phyloP scores from a whole-genome alignment of 164 flowering plant genomes.

The Umbellularia californica region DNA sequence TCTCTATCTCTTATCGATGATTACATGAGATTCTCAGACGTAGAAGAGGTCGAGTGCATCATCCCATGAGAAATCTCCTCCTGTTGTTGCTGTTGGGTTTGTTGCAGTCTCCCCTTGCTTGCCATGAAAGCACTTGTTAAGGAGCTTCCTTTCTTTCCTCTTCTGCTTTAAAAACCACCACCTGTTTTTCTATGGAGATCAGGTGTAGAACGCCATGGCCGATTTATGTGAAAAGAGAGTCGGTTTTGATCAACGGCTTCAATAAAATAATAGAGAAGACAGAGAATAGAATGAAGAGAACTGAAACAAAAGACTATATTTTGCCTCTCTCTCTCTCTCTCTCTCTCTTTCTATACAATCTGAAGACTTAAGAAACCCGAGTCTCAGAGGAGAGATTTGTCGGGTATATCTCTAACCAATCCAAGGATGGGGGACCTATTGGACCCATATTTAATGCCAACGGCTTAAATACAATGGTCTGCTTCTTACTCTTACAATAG shows the following conservation, averaged over 20 bases:
- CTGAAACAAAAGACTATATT: constrained; percentile 37
- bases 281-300: constrained; percentile 11
- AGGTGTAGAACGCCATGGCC: constrained; percentile 13
- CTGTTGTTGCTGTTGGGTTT: constrained; percentile 17
- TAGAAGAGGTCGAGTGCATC: constrained; percentile 49
- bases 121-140: constrained; percentile 34
- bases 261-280: constrained; percentile 1
- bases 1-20: background rate
- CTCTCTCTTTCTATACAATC: constrained; percentile 16
- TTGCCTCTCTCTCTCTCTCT: constrained; percentile 8
- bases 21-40: constrained; percentile 63
- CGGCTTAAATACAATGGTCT: too few relatives aligned
- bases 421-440: background rate
- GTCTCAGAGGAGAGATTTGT: background rate
- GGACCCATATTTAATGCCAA: too few relatives aligned
- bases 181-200: constrained; percentile 18
- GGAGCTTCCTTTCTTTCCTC: background rate
- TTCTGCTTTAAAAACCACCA: constrained; percentile 24
- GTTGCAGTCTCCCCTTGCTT: constrained; percentile 21
- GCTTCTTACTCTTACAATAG: accelerated
- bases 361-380: background rate
- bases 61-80: constrained; percentile 51
- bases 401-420: constrained; percentile 24
- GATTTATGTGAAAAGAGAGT: constrained; percentile 17
- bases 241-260: constrained; percentile 22